These are phyloP conservation scores for Pulveroboletus sp. DNA, from an alignment of 768 basidiomycete species.

Conservation along the genomic window DNA sequence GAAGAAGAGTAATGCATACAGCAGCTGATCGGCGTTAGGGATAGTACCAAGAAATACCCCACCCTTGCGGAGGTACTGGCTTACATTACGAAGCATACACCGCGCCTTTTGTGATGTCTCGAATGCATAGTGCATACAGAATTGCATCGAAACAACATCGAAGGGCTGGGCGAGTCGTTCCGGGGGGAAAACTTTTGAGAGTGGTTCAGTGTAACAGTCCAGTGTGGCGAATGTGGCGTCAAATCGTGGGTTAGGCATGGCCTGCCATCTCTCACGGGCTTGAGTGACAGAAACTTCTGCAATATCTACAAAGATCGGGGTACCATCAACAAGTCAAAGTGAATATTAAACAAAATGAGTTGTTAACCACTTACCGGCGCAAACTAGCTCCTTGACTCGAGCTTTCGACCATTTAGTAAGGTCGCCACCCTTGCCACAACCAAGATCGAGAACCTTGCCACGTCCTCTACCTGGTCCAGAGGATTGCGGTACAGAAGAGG, in stretches of 20 bases:
- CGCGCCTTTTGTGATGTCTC: constrained; percentile 83
- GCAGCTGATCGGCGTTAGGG: constrained; percentile 77
- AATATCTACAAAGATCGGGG: constrained; percentile 54
- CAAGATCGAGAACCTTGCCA: constrained; percentile 91
- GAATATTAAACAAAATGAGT: neutral
- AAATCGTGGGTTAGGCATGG: constrained; percentile 51
- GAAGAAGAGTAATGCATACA: constrained; percentile 50
- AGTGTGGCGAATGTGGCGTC: constrained; percentile 78
- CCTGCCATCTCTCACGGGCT: constrained; percentile 68
- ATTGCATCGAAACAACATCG: constrained; percentile 97
- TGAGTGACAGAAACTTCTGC: constrained; percentile 86
- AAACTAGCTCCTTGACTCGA: constrained; percentile 70
- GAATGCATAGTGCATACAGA: constrained; percentile 99
- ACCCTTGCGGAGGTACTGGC: constrained; percentile 69
- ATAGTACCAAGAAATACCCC: constrained; percentile 98
- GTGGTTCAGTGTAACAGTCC: constrained; percentile 79
- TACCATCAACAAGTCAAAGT: neutral
- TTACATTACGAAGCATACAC: constrained; percentile 91
- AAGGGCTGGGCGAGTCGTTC: constrained; percentile 63
- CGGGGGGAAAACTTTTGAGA: constrained; percentile 65
- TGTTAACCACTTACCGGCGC: constrained; percentile 58
- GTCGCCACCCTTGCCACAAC: constrained; percentile 99
- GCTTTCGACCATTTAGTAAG: constrained; percentile 94
- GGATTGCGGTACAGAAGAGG: constrained; percentile 29
- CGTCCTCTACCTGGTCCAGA: constrained; percentile 26